Conservation (phyloP, 768 basidiomycete species). For the Russula ochroleuca region DNA sequence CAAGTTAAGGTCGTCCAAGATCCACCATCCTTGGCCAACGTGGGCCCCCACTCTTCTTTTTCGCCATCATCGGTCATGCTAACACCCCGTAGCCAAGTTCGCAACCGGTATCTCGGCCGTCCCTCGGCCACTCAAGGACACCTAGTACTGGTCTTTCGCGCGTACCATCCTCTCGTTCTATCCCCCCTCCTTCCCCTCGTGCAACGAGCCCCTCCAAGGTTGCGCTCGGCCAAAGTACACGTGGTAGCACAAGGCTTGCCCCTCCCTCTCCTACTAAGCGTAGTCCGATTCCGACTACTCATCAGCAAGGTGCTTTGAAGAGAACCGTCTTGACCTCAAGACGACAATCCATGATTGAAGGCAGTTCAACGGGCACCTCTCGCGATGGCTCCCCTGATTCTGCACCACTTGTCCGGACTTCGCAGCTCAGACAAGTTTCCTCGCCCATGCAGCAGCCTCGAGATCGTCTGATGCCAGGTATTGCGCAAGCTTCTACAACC, state of each 20-base stretch:
- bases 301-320: constrained; percentile 16
- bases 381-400: constrained; percentile 33
- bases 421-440: constrained; percentile 36
- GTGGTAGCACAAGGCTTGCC: constrained; percentile 19
- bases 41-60: constrained; percentile 4
- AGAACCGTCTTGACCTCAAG: constrained; percentile 38
- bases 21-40: neutral
- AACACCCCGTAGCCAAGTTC: constrained; percentile 13
- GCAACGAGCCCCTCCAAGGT: constrained; percentile 19
- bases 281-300: constrained; percentile 27
- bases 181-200: constrained; percentile 24
- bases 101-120: constrained; percentile 1
- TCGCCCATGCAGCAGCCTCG: constrained; percentile 31
- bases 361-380: constrained; percentile 34
- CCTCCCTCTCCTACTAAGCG: constrained; percentile 58
- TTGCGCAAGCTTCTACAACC: constrained; percentile 23
- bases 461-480: constrained; percentile 15
- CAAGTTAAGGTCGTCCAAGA: constrained; percentile 60
- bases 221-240: constrained; percentile 22
- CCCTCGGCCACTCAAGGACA: constrained; percentile 19
- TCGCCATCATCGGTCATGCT: neutral
- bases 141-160: constrained; percentile 22
- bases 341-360: constrained; percentile 38
- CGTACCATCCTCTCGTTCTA: constrained; percentile 20
- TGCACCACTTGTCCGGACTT: constrained; percentile 23